Evolutionary conservation across 2,329 filamentous ascomycete genomes (phyloP), one percentile per base, ranked within the genome.

Genomic region (Fusarium sp.): DNA sequence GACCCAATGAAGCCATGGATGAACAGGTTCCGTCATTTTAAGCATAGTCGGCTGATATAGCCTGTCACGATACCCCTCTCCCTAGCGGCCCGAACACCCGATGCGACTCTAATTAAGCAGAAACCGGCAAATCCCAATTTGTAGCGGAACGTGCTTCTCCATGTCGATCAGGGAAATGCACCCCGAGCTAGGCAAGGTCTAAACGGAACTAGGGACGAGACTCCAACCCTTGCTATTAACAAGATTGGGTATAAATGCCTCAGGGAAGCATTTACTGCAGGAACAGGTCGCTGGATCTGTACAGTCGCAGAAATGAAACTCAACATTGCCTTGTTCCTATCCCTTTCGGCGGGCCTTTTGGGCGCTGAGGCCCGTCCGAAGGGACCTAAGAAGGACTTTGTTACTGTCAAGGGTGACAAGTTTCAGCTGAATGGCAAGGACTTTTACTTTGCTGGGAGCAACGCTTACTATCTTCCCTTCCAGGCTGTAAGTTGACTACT

Each of bases 361-460:
- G 66, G 58, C 16, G 20, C 14, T 8, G 52, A 65, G n/a, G 72
- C 65, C 11, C 40, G 20, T 13, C 65, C 65, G 2, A 25, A 52
- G 16, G 27, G 45, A 29, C 6, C 50, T 5, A 71, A 69, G 9
- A 73, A 71, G 7, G 79, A 80, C 14, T 88, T 75, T 25, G 75
- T 77, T 6, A 72, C 71, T 1, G 66, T 73, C 25, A 70, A 74
- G 27, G 69, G 66, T 13, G 45, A 70, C 33, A 69, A 79, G 14
- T 86, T 86, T 69, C 77, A 79, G 20, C 82, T 88, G 61, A 82
- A 88, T 70, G 85, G 85, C 20, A 79, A 83, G 60, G 82, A 84
- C 27, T 80, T 82, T 35, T 87, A 89, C 79, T 88, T 86, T 70
- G 86, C 86, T 16, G 88, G 88, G 22, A 88, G 85, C 57, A 90